Conservation (phyloP, 1,284 basidiomycete genomes). For the Cryptococcus deneoformans region DNA sequence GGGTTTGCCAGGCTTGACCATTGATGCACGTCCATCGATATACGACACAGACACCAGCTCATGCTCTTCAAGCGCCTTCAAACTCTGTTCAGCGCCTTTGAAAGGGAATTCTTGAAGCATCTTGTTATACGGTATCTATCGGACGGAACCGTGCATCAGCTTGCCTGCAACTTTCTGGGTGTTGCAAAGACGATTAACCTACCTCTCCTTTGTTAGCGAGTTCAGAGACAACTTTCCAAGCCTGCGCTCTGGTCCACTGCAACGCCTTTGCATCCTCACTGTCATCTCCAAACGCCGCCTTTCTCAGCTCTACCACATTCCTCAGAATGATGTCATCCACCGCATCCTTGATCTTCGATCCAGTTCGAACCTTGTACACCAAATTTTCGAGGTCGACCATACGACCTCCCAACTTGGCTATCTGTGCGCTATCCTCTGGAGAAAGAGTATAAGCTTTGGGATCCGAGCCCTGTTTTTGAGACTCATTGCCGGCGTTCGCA, state of each 20-base stretch:
- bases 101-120: slow-evolving; percentile 82
- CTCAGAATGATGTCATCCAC: slow-evolving; percentile 83
- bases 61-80: slow-evolving; percentile 84
- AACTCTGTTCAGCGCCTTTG: slow-evolving; percentile 79
- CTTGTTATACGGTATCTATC: slow-evolving; percentile 75
- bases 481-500: neutral
- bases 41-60: slow-evolving; percentile 82
- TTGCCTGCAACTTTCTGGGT: neutral
- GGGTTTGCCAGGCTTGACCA: slow-evolving; percentile 84
- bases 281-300: slow-evolving; percentile 92
- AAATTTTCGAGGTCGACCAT: slow-evolving; percentile 62
- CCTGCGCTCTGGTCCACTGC: slow-evolving; percentile 83
- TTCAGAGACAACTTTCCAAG: slow-evolving; percentile 76
- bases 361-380: slow-evolving; percentile 74
- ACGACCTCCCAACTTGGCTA: slow-evolving; percentile 78
- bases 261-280: slow-evolving; percentile 76
- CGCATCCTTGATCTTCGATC: slow-evolving; percentile 69
- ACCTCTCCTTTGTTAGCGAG: slow-evolving; percentile 72
- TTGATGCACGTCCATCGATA: slow-evolving; percentile 74
- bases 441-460: slow-evolving; percentile 21
- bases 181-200: slow-evolving; percentile 8
- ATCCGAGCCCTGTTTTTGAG: slow-evolving; percentile 19
- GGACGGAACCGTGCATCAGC: neutral
- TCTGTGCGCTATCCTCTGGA: slow-evolving; percentile 56
- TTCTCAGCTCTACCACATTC: slow-evolving; percentile 78